Evolutionary conservation across 1,284 basidiomycete genomes (phyloP), one percentile per base, ranked within the genome.

Genomic region (Ceratobasidium sp.): DNA sequence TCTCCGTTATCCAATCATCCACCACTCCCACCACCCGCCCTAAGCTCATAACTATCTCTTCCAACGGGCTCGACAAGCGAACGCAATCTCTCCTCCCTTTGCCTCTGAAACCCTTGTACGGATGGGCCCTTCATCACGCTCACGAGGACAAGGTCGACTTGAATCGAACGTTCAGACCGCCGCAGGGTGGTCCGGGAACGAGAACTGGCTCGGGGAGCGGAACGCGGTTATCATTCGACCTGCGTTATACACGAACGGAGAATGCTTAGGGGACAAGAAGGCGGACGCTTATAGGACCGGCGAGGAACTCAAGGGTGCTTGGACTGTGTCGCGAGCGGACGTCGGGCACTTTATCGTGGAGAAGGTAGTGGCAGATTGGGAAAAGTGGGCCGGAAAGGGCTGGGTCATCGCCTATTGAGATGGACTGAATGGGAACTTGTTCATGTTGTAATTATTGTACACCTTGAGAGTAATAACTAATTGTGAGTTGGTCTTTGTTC

Each of bases 321-420:
- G 83, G 74, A 83, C 82, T n/a, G 76, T 90, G 8, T 87, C 87
- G 42, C 79, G 88, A 73, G 80, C 79, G 73, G 89, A 90, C 75
- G 82, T 86, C 0, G 86, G 83, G 1, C 86, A 89, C 77, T 90
- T 89, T 74, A 74, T 90, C n/a, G 83, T 80, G 0, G 82, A 87
- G 69, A 79, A 78, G 1, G 76, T 82, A 17, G 40, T 84, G 22
- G 76, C 77, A 60, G 74, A 82, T 13, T 89, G 87, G 87, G 75
- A 80, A 8, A 77, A 84, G 54, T 87, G 80, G 79, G 77, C 80
- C 71, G 82, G 83, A 17, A 85, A 84, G 75, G 74, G 27, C 17
- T 40, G 69, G 49, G 64, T 69, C 12, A 27, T 72, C 42, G 42
- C 53, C 12, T 67, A 72, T 35, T 72, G 42, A 64, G 22, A 12